Evolutionary conservation across 495 filamentous ascomycete genomes (phyloP), one percentile per base, ranked within the genome.

Genomic region (Venustampulla echinocandica): DNA sequence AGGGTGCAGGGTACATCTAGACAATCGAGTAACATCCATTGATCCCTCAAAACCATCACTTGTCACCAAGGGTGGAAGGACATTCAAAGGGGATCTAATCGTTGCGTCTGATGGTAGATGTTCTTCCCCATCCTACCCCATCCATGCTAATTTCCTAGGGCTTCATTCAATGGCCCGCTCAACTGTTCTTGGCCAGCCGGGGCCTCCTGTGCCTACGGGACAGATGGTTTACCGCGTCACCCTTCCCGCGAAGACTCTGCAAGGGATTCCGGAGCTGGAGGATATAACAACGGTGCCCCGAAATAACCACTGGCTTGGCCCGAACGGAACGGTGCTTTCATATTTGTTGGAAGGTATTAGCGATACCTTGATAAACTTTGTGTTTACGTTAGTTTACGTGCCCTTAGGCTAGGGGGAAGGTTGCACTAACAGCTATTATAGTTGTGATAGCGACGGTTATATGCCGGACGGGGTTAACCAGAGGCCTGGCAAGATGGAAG

Each of bases 281-380:
- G 45, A 69, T 35, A 62, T 73, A 47, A 65, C 79, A 2, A 50
- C 64, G 7, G 61, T 77, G 24, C 76, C 78, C 0, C 70, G 75
- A 34, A 77, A 81, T 11, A 76, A 81, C 44, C 82, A 81, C 50
- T 84, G 81, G 80, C 52, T 83, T 6, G 80, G 82, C 0, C 80
- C 81, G 0, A 67, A 69, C 11, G 66, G 73, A 7, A 81, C 84
- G 59, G 79, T 69, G 1, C 80, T 84, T 3, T 75, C 70, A 9
- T 86, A 85, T 56, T 73, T 77, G 5, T 48, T 86, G 10, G 66
- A 74, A 13, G 75, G 72, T 3, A 78, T 79, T 20, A 22, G 49
- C 35, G 44, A 45, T 1, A 57, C 69, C 14, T 65, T 82, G 63
- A 78, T 77, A 50, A 86, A 86, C 50, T 72, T 86, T 46, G 82